phyloP scores from a whole-genome alignment of 1,284 basidiomycete species.

The Tylopilus sp. region DNA sequence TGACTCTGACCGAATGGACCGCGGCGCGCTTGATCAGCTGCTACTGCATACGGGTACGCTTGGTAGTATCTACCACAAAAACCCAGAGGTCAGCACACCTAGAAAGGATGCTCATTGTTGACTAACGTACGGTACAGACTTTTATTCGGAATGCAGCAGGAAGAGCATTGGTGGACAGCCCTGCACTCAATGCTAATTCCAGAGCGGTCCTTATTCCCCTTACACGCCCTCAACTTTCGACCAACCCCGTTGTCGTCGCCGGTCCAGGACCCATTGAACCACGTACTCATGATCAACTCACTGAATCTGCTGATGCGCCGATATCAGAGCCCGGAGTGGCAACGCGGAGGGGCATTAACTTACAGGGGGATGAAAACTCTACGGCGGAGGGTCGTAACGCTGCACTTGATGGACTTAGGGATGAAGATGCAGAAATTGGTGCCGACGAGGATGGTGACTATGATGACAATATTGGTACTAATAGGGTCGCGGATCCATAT shows the following conservation, averaged over 20 bases:
- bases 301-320: conserved; percentile 22
- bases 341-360: conserved; percentile 13
- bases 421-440: conserved; percentile 15
- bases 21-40: conserved; percentile 89
- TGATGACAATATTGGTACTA: conserved; percentile 35
- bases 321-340: conserved; percentile 14
- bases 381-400: background rate
- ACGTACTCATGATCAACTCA: conserved; percentile 15
- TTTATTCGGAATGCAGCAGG: conserved; percentile 79
- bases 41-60: conserved; percentile 79
- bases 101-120: background rate
- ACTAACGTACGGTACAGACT: conserved; percentile 48
- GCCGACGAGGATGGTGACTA: conserved; percentile 30
- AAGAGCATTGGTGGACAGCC: conserved; percentile 70
- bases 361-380: conserved; percentile 7
- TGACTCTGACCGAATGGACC: conserved; percentile 95
- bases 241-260: conserved; percentile 45
- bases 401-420: conserved; percentile 4
- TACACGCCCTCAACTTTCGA: conserved; percentile 49
- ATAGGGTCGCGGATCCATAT: conserved; percentile 57
- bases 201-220: conserved; percentile 67
- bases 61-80: conserved; percentile 86
- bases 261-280: conserved; percentile 70
- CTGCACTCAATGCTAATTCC: conserved; percentile 73
- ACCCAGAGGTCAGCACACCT: conserved; percentile 64